Evolutionary conservation across 768 basidiomycete genomes (phyloP), one percentile per base, ranked within the genome.

Genomic region (Collybia nuda): DNA sequence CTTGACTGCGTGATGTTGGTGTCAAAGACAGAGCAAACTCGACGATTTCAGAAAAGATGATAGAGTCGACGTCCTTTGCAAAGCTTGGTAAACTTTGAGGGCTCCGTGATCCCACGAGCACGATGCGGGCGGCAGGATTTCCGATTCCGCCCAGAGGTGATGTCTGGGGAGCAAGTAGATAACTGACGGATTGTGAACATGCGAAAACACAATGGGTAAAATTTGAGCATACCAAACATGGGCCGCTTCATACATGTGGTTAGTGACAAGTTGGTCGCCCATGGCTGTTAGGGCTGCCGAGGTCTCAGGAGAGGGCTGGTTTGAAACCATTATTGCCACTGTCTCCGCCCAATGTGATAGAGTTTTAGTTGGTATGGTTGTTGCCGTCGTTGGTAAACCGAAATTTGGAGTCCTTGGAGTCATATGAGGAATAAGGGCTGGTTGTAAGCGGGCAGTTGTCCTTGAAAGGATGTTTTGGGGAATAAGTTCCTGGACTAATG

Each of bases 1-100:
- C 96, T 62, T 94, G 92, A 11, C 94, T 91, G 69, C 97, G 97
- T 1, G 75, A 59, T 1, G 79, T 67, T 3, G 86, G 70, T n/a
- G 80, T 74, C 35, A 96, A 69, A 5, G 91, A 91, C 40, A 93
- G 62, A 0, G 92, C 95, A 65, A 93, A 98, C 70, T 99, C 97
- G 12, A 85, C 73, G 42, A 97, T 85, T 70, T 99, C 97, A 2
- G 93, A 86, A 56, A 97, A 81, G 51, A 95, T 81, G 44, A 93
- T 72, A 2, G 87, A 71, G 61, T 97, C 94, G 1, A 77, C 68
- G 61, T 93, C 84, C 62, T 78, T 82, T 62, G 73, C 68, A 62
- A 83, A 84, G 46, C 68, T 74, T 0, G 81, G 76, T 35, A 64
- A 68, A 28, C 62, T 61, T 44, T 70, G 73, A 5, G 85, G 88